Base-by-base conservation (phyloP, 345 rosid genomes). In the Lepidium didymum region DNA sequence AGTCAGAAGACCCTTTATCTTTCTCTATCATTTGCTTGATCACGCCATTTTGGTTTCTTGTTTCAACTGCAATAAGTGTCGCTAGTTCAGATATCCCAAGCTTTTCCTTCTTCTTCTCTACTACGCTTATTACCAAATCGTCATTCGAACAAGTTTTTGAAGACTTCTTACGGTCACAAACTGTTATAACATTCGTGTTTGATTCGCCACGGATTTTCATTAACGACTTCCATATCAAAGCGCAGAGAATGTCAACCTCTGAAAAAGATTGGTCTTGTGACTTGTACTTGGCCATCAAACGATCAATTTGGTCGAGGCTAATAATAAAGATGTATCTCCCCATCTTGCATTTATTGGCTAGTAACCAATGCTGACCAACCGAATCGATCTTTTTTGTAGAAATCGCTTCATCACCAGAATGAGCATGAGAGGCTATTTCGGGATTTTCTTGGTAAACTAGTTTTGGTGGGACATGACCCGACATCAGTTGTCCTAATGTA, bases 191-290 rank as follows among this genome's bases (percentile, higher is more conserved):
- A 8, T 64, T 72, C 0, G 83, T 72, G 34, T 58, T 73, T 4
- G 56, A 52, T 51, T 79, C 82, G 2, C 23, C 79, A 25, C 83
- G 84, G 14, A 76, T 40, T 3, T 78, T 82, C 0, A 75, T 34
- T 15, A 88, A 14, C 2, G 83, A 82, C 45, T 78, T 81, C 96
- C 91, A 91, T 13, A 88, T 61, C 15, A 82, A 6, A 2, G 91
- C 93, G n/a, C 78, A 77, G 4, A 91, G 36, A 33, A 80, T 12
- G 6, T 79, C 80, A 43, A 85, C 80, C 60, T 41, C 41, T 0
- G 77, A 74, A 23, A 62, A 7, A 0, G 73, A 18, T 61, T 35
- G 64, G 61, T 7, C 25, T 1, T 10, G 53, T 10, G 35, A 15
- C 4, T 12, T 8, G 8, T 54, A 37, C 19, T 23, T 67, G 9